Evolutionary conservation across 2,329 filamentous ascomycete species (phyloP).

Genomic region (Lachnellula arida): DNA sequence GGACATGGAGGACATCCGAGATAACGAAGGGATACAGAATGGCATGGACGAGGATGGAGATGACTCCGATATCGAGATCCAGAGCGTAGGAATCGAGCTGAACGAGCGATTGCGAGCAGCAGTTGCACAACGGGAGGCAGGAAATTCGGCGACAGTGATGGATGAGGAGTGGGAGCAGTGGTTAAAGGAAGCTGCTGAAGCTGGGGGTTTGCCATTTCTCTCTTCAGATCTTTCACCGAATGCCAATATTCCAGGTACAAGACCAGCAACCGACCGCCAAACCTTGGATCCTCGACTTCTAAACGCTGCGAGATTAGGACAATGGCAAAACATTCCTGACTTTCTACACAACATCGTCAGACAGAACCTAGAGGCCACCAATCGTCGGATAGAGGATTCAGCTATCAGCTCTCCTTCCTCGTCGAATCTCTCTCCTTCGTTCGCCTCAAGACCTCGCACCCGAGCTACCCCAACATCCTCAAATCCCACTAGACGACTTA

Average conservation of each 20-base stretch:
- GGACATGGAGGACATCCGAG: slow-evolving; percentile 35
- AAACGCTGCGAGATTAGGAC: slow-evolving; percentile 49
- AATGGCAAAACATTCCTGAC: slow-evolving; percentile 55
- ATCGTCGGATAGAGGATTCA: slow-evolving; percentile 15
- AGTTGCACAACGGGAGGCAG: slow-evolving; percentile 58
- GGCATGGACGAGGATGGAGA: slow-evolving; percentile 40
- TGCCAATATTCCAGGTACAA: slow-evolving; percentile 32
- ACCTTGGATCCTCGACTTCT: slow-evolving; percentile 48
- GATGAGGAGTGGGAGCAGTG: slow-evolving; percentile 73
- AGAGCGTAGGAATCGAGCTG: slow-evolving; percentile 56
- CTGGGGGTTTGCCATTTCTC: slow-evolving; percentile 49
- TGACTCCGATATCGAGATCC: slow-evolving; percentile 49
- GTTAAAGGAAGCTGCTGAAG: slow-evolving; percentile 65
- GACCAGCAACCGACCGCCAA: slow-evolving; percentile 32
- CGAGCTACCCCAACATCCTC: slow-evolving; percentile 5
- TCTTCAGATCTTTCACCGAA: slow-evolving; percentile 31
- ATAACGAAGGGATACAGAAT: slow-evolving; percentile 28
- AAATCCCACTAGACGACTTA: background rate
- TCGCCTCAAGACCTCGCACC: slow-evolving; percentile 7
- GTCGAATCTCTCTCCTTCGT: slow-evolving; percentile 2
- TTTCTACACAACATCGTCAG: slow-evolving; percentile 50
- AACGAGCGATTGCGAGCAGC: slow-evolving; percentile 63
- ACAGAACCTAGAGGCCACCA: slow-evolving; percentile 22
- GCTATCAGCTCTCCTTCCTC: slow-evolving; percentile 6
- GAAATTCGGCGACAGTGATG: slow-evolving; percentile 52